A percentile compares a stretch with the other conserved stretches of the same genome.
These are phyloP conservation scores for Neurospora cerealis DNA, from an alignment of 495 filamentous ascomycete species.

Conservation along the genomic window DNA sequence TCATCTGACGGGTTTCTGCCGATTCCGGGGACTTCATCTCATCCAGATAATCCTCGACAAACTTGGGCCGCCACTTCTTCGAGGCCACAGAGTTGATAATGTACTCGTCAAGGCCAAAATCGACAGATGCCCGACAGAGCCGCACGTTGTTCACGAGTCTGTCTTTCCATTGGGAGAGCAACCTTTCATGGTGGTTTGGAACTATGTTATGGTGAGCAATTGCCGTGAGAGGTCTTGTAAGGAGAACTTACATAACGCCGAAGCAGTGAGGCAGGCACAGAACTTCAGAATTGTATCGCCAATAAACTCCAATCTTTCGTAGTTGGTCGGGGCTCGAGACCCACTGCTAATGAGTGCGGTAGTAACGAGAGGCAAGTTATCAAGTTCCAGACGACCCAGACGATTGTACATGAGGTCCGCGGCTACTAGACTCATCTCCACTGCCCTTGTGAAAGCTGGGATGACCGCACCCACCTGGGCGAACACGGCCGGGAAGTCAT, in stretches of 20 bases:
- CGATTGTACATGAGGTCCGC: constrained; percentile 50
- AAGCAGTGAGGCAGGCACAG: constrained; percentile 54
- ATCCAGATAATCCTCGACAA: constrained; percentile 43
- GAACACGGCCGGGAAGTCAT: constrained; percentile 49
- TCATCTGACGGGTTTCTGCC: constrained; percentile 32
- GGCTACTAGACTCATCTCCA: constrained; percentile 57
- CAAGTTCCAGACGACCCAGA: constrained; percentile 45
- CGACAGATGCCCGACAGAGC: constrained; percentile 53
- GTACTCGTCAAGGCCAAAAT: constrained; percentile 57
- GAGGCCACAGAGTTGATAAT: constrained; percentile 43
- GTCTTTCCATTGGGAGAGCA: constrained; percentile 58
- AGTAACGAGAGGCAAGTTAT: constrained; percentile 47
- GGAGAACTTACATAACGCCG: constrained; percentile 38
- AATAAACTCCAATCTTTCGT: constrained; percentile 83
- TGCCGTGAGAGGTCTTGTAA: not conserved
- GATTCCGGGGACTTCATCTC: constrained; percentile 1
- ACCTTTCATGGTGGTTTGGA: constrained; percentile 67
- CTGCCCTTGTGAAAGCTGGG: constrained; percentile 61
- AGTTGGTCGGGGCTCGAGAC: constrained; percentile 53
- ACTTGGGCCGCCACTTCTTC: constrained; percentile 62
- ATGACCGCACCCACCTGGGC: constrained; percentile 61
- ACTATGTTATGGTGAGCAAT: constrained; percentile 22
- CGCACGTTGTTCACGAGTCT: constrained; percentile 62
- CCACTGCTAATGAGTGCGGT: constrained; percentile 63
- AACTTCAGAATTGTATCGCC: constrained; percentile 84